Evolutionary conservation across 2,329 filamentous ascomycete species (phyloP), one percentile per base, ranked within the genome.

Genomic region (Aspergillus novoparasiticus): DNA sequence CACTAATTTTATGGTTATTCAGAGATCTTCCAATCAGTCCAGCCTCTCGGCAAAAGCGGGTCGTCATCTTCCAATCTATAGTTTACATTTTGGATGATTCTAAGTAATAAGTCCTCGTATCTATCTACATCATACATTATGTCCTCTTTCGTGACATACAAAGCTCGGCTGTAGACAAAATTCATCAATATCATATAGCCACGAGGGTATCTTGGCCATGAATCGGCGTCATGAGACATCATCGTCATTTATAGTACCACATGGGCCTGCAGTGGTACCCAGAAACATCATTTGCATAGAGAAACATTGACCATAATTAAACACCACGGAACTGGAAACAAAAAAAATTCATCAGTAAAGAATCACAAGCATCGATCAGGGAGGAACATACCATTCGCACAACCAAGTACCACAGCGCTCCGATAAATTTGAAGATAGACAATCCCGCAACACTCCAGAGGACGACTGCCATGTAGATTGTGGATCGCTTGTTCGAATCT

Each of bases 361-460:
- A 23, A 21, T 36, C 14, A 12, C 9, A 43, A 6, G 8, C 14
- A 16, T 23, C 6, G 23, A 50, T 26, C 41, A 30, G 34, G 28
- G 28, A 16, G 23, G 23, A 61, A 78, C 93, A 87, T 78, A 96
- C 94, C 87, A 96, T 86, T 72, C 93, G 85, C 62, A 94, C 90
- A 70, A 98, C 85, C 83, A 99, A 85, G 82, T 97, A 97, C 92
- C 93, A 97, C 79, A 92, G 84, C 0, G 92, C 92, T 3, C 94
- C 94, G 28, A 94, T 80, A 71, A 97, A 97, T 76, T 94, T 92
- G 79, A 97, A 94, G 2, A 88, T 87, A 28, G 91, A 93, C 61
- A 97, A 78, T 2, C 83, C 93, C 0, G 93, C 94, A 46, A 97
- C 94, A 76, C 89, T 93, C 89, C 94, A 97, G 66, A 97, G 79